Conservation (phyloP, 2,329 filamentous ascomycete species). For the Exophiala dermatitidis region DNA sequence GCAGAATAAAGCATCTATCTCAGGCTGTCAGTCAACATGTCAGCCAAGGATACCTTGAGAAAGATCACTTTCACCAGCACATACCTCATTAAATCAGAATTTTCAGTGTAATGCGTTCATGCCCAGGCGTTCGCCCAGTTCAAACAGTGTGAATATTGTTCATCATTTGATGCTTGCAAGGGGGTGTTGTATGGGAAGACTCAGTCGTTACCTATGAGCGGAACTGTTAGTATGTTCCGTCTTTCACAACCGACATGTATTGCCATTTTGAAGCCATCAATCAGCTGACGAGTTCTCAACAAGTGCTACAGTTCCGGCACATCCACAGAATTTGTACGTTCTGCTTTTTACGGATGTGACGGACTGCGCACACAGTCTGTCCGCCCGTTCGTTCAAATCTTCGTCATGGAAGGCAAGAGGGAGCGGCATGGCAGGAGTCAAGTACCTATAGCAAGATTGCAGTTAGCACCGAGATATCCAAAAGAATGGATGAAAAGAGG, state of each 20-base stretch:
- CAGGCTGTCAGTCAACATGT: conserved; percentile 30
- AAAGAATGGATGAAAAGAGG: background rate
- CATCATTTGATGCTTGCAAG: conserved; percentile 51
- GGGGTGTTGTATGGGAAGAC: conserved; percentile 25
- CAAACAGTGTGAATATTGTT: conserved; percentile 67
- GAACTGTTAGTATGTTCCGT: conserved; percentile 19
- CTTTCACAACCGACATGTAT: conserved; percentile 20
- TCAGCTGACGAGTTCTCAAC: conserved; percentile 65
- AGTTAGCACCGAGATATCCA: conserved; percentile 6
- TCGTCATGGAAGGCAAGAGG: conserved; percentile 46
- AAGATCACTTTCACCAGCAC: background rate
- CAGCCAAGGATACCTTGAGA: conserved; percentile 2
- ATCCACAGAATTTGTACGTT: conserved; percentile 60
- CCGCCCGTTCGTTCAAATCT: conserved; percentile 62
- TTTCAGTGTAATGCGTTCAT: conserved; percentile 57
- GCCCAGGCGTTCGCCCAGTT: conserved; percentile 45
- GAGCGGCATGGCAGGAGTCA: conserved; percentile 6
- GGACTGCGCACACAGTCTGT: conserved; percentile 52
- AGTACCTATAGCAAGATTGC: conserved; percentile 23
- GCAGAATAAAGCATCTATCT: conserved; percentile 34
- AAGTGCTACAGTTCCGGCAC: conserved; percentile 49
- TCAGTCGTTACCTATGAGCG: conserved; percentile 31
- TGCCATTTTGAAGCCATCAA: conserved; percentile 23
- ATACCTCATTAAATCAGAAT: conserved; percentile 67
- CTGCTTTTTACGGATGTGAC: conserved; percentile 48